Conservation (phyloP, 495 filamentous ascomycete species). For the Aspergillus bertholletiae region DNA sequence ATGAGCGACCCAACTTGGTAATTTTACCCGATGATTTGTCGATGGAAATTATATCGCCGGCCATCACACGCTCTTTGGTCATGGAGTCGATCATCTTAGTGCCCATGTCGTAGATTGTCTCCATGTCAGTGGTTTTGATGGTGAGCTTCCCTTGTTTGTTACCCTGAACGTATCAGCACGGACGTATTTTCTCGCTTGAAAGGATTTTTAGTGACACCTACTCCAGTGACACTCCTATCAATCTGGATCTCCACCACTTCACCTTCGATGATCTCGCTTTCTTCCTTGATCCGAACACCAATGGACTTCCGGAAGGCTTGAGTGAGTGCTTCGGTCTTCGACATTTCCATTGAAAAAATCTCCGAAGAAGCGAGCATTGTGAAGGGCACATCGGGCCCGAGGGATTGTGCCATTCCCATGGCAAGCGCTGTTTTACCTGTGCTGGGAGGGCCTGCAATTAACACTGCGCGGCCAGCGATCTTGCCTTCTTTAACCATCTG, state of each 20-base stretch:
- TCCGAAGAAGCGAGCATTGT: constrained; percentile 93
- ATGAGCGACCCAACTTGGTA: constrained; percentile 90
- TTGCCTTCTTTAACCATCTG: constrained; percentile 99
- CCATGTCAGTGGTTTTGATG: constrained; percentile 99
- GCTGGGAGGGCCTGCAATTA: constrained; percentile 95
- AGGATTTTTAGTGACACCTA: constrained; percentile 28
- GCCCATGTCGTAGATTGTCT: constrained; percentile 98
- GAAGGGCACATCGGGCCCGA: constrained; percentile 92
- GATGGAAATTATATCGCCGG: constrained; percentile 95
- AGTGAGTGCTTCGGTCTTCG: constrained; percentile 94
- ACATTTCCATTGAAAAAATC: constrained; percentile 98
- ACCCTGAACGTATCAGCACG: constrained; percentile 43
- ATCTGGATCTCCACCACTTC: constrained; percentile 99
- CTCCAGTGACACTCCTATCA: constrained; percentile 92
- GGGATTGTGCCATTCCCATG: constrained; percentile 96
- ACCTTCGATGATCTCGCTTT: constrained; percentile 98
- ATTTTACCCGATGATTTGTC: constrained; percentile 98
- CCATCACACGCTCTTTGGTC: constrained; percentile 98
- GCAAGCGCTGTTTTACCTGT: constrained; percentile 98
- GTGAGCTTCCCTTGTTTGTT: constrained; percentile 99
- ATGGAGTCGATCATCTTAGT: constrained; percentile 99
- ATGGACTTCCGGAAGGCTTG: constrained; percentile 98
- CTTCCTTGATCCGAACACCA: constrained; percentile 93
- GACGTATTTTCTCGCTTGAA: not conserved
- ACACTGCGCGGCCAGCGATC: constrained; percentile 90